Evolutionary conservation across 202 grass and related monocot genomes (phyloP), one percentile per base, ranked within the genome.

Genomic region (Panicum hallii): DNA sequence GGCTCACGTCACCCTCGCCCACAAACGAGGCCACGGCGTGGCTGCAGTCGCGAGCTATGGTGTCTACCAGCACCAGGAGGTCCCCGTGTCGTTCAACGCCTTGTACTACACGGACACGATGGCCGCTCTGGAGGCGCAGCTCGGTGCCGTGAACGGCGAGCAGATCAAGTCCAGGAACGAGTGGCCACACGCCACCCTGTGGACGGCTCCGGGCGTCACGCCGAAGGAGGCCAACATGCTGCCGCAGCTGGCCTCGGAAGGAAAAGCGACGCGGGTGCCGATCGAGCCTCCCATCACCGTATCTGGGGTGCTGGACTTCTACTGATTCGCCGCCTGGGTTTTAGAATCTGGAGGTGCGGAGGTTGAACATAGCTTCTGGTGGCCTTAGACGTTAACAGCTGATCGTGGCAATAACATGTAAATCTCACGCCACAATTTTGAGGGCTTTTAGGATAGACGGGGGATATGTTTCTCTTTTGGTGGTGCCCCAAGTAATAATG

Each of bases 21-120:
- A 99, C 78, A 99, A 99, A 87, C 89, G 89, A 85, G 90, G 65
- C 61, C 96, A 99, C 65, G 96, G 96, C 54, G 96, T 95, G 55
- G 79, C 93, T 50, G 83, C 91, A 1, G 91, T 99, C 19, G 93
- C 96, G 58, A 95, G 86, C 78, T 99, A 92, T 22, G 89, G 93
- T 46, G 66, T 92, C 50, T 74, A 92, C 85, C 84, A 91, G 74
- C 85, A 95, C 14, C 91, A 99, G 87, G 74, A 90, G 60, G 91
- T 94, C 53, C 86, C 93, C 0, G 91, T 99, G 23, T 81, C 74
- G 20, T 89, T 95, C 23, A 89, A 61, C 14, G 90, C 90, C 52
- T 63, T 99, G 64, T 80, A 91, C 57, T 99, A 91, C 72, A 88
- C 79, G 0, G 91, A 96, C 47, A 96, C 91, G 78, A 70, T 84